Percentiles rank a stretch among this genome's conserved stretches.
phyloP scores from a whole-genome alignment of 352 stramenopile genomes.

The Globisporangium sylvaticum region DNA sequence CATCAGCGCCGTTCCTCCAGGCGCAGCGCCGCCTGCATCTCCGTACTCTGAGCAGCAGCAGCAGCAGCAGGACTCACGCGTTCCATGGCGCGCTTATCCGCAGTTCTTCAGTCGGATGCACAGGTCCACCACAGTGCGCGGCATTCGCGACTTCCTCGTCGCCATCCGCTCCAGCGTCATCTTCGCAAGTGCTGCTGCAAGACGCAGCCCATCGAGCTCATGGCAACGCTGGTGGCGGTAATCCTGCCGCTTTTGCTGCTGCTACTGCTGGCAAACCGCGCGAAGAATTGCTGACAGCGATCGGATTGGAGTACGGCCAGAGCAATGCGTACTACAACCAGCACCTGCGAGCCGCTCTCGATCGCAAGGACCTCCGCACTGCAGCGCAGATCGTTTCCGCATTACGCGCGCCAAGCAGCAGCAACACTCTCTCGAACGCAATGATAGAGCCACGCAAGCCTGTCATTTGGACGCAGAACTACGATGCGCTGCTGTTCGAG shows the following conservation, averaged over 20 bases:
- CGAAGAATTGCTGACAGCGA: conserved; percentile 4
- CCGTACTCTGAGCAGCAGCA: background rate
- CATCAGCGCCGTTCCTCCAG: background rate
- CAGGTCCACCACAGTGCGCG: background rate
- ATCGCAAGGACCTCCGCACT: conserved; percentile 23
- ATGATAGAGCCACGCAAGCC: conserved; percentile 12
- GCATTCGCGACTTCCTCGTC: conserved; percentile 5
- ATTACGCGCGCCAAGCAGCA: conserved; percentile 2
- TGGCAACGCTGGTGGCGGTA: too few species aligned
- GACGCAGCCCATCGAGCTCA: background rate
- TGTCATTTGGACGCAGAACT: conserved; percentile 40
- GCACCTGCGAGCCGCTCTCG: conserved; percentile 26
- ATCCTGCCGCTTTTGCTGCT: background rate
- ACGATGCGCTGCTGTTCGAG: conserved; percentile 55
- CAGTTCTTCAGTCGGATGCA: background rate
- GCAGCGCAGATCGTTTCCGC: conserved; percentile 24
- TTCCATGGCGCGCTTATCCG: too few species aligned
- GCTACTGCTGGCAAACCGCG: background rate
- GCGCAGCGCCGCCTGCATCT: background rate
- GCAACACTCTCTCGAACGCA: conserved; percentile 8
- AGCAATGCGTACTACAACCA: conserved; percentile 50
- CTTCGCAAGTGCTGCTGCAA: conserved; percentile 4
- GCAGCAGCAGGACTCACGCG: background rate
- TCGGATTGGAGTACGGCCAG: conserved; percentile 13
- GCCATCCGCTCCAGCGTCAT: background rate